A percentile compares a stretch with the other conserved stretches of the same genome.
These are phyloP conservation scores for Botrytis galanthina DNA, from an alignment of 2,329 filamentous ascomycete genomes.

Conservation along the genomic window DNA sequence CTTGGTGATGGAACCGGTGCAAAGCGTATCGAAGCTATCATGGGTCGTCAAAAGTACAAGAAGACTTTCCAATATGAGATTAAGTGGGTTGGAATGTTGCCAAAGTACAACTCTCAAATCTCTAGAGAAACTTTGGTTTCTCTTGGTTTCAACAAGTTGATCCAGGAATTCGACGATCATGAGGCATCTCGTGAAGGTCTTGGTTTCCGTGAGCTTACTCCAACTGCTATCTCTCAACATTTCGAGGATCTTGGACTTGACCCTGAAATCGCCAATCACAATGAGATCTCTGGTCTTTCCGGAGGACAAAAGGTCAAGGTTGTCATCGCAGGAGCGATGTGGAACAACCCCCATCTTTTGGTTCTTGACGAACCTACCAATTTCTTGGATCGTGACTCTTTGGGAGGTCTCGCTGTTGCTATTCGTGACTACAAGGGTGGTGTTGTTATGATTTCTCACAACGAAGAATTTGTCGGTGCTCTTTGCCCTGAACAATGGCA, in stretches of 20 bases:
- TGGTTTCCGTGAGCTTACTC: conserved; percentile 89
- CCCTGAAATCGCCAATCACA: conserved; percentile 98
- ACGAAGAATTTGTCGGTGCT: conserved; percentile 97
- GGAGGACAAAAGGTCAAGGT: conserved; percentile 99
- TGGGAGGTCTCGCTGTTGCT: conserved; percentile 93
- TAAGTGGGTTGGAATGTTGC: conserved; percentile 86
- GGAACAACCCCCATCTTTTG: conserved; percentile 97
- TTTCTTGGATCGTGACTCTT: conserved; percentile 96
- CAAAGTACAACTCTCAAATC: conserved; percentile 90
- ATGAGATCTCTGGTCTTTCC: conserved; percentile 92
- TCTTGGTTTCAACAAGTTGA: conserved; percentile 84
- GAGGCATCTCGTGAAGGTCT: conserved; percentile 98
- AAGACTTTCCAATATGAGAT: conserved; percentile 99
- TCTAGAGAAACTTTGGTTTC: conserved; percentile 87
- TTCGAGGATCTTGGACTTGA: conserved; percentile 96
- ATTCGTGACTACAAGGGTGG: conserved; percentile 98
- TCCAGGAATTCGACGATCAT: conserved; percentile 98
- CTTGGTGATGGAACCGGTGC: conserved; percentile 76
- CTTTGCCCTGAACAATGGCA: conserved; percentile 97
- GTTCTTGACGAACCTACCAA: conserved; percentile 99
- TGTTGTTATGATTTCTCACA: conserved; percentile 99
- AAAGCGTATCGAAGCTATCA: conserved; percentile 79
- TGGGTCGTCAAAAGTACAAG: conserved; percentile 98
- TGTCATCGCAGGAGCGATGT: conserved; percentile 92
- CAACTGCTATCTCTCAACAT: conserved; percentile 93